Conservation (phyloP, 1,139 yeast species). For the Tardiomyces depauwii region DNA sequence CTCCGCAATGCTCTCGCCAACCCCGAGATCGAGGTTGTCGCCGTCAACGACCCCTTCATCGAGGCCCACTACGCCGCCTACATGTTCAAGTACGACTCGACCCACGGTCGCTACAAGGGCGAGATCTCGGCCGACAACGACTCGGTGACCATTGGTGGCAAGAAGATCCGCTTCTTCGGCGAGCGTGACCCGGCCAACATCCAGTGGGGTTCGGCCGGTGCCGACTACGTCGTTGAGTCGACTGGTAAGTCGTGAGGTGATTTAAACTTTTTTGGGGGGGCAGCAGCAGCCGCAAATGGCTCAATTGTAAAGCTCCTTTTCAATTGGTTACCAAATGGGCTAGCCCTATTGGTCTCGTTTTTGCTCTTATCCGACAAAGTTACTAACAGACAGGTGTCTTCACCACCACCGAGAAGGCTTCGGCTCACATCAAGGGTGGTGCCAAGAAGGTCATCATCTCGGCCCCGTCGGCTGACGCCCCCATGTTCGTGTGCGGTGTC, state of each 20-base stretch:
- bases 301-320: neutral
- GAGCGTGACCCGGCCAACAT: constrained; percentile 70
- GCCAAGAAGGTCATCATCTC: constrained; percentile 86
- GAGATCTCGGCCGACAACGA: constrained; percentile 50
- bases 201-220: constrained; percentile 75
- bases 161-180: constrained; percentile 56
- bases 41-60: constrained; percentile 78
- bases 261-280: too few species aligned
- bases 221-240: constrained; percentile 74
- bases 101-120: constrained; percentile 70
- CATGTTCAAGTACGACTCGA: constrained; percentile 83
- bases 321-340: too few species aligned
- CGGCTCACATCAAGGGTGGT: constrained; percentile 73
- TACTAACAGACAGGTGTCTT: constrained; percentile 36
- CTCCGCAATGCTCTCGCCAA: constrained; percentile 64
- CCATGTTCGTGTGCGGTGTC: constrained; percentile 83
- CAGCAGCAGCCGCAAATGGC: too few species aligned
- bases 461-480: constrained; percentile 82
- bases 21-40: constrained; percentile 63
- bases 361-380: too few species aligned
- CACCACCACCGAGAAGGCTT: constrained; percentile 69
- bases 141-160: constrained; percentile 54
- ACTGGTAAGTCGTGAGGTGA: constrained; percentile 36
- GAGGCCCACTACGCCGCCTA: constrained; percentile 75
- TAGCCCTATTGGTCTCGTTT: too few species aligned